Conservation (phyloP, 768 basidiomycete genomes). For the Boletales sp. region DNA sequence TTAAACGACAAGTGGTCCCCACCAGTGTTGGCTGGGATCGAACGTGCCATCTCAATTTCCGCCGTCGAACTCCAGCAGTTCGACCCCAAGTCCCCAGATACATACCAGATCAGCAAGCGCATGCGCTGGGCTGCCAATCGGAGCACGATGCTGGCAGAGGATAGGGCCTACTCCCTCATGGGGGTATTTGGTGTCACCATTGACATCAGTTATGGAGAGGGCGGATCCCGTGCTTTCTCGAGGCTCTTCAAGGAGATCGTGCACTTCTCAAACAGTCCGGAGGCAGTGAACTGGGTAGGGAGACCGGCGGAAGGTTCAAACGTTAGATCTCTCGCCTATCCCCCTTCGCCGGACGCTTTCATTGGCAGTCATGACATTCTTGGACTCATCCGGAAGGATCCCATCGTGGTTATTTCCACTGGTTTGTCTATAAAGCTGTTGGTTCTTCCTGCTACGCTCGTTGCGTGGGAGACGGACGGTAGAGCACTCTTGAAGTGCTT, state of each 20-base stretch:
- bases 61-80: neutral
- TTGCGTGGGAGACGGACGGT: neutral
- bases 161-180: conserved; percentile 7
- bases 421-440: neutral
- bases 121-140: conserved; percentile 5
- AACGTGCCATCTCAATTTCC: neutral
- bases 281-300: neutral
- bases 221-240: neutral
- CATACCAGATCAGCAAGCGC: neutral
- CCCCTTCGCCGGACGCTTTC: neutral
- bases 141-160: neutral
- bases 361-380: neutral
- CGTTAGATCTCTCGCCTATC: neutral
- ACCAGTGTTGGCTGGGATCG: neutral
- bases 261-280: neutral
- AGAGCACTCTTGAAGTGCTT: neutral
- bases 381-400: neutral
- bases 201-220: neutral
- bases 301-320: neutral
- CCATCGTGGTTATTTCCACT: neutral
- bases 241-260: neutral
- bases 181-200: conserved; percentile 1
- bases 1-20: neutral
- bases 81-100: neutral
- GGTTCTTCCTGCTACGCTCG: neutral